Evolutionary conservation across 495 filamentous ascomycete genomes (phyloP), one percentile per base, ranked within the genome.

Genomic region (Penicillium soppii): DNA sequence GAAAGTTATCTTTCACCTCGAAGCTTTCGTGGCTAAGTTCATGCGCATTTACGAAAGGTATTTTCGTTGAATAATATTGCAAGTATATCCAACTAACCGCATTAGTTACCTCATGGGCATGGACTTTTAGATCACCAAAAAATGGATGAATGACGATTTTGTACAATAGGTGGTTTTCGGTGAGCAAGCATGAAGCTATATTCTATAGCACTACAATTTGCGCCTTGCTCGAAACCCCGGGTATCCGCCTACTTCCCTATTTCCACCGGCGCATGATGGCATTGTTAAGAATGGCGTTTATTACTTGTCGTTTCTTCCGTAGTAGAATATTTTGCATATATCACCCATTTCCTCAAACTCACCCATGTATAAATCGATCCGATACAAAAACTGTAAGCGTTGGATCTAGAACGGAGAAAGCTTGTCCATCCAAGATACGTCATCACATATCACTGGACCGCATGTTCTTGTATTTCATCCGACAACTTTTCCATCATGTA

Each of bases 1-100:
- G 77, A 98, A 98, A 81, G 86, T 92, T 20, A 97, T 98, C 39
- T 98, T 98, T 68, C 94, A 98, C 58, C 79, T 98, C 0, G 94
- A 98, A 74, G 94, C 94, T 19, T 98, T 97, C 71, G 92, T 98
- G 27, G 92, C 95, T 23, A 96, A 96, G 74, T 92, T 96, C 66
- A 97, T 98, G 91, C 82, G 92, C 56, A 85, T 98, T 45, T 81
- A 92, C 46, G 94, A 98, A 76, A 82, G 82, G 82, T 86, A 62
- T 43, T 38, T 9, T 8, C 26, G 10, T 16, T 19, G 6, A 19
- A 21, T 25, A 4, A 13, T 32, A 17, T 23, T 12, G 30, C 13
- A 7, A 26, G 19, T 20, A 50, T 10, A 10, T 7, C 40, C 33
- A 13, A 40, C 64, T 73, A 53, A 73, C 59, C 27, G 2, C 13